phyloP scores from a whole-genome alignment of 179 eudicot species.

The Dionaea muscipula region DNA sequence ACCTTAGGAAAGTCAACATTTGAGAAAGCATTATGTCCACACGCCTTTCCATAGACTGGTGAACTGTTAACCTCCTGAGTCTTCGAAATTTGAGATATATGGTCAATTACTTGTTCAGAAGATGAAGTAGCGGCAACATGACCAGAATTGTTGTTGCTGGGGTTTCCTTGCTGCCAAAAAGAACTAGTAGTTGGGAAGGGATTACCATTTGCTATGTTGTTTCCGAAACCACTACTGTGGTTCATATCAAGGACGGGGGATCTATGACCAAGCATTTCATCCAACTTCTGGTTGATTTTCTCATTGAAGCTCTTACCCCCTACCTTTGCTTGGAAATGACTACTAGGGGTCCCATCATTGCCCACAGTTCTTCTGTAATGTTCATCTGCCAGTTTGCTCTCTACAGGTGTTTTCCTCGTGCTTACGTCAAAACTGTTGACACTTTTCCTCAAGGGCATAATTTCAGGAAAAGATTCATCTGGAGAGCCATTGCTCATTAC shows the following conservation, averaged over 20 bases:
- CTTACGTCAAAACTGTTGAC: conserved; percentile 89
- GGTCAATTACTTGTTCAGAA: conserved; percentile 23
- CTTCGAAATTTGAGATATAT: conserved; percentile 13
- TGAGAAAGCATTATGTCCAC: conserved; percentile 19
- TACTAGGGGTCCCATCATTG: conserved; percentile 3
- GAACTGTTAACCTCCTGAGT: conserved; percentile 6
- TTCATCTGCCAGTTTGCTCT: conserved; percentile 72
- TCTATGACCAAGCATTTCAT: conserved; percentile 18
- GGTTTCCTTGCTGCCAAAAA: conserved; percentile 12
- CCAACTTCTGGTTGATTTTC: conserved; percentile 18
- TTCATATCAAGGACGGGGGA: conserved; percentile 10
- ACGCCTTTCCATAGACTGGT: conserved; percentile 11
- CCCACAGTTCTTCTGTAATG: conserved; percentile 50
- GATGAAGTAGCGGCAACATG: conserved; percentile 22
- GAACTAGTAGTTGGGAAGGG: conserved; percentile 5
- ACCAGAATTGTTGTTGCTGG: conserved; percentile 12
- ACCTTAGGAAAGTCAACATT: conserved; percentile 56
- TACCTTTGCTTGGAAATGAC: conserved; percentile 2
- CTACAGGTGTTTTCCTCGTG: conserved; percentile 86
- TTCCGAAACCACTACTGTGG: background rate
- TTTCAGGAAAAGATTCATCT: conserved; percentile 86
- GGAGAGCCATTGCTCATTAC: conserved; percentile 20
- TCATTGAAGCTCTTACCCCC: conserved; percentile 8
- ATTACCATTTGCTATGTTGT: conserved; percentile 7
- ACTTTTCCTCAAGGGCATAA: conserved; percentile 92